These are phyloP conservation scores for Aspergillus awamori DNA, from an alignment of 2,329 filamentous ascomycete species.

Conservation along the genomic window DNA sequence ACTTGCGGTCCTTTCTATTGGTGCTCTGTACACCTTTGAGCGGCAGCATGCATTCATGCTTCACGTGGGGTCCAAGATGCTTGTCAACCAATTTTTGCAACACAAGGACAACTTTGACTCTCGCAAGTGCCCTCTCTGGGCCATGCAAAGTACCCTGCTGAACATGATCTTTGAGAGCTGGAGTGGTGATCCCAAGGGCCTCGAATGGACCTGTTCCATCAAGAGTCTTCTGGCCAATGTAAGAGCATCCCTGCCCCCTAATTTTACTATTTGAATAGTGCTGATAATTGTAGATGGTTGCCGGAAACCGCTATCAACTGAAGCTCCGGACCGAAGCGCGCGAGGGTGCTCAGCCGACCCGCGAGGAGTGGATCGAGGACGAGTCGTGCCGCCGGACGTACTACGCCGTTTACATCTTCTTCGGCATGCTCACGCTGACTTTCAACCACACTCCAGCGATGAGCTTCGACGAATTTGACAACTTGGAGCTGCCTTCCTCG, in stretches of 20 bases:
- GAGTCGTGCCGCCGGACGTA: conserved; percentile 96
- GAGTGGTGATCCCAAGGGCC: conserved; percentile 95
- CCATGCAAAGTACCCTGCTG: conserved; percentile 93
- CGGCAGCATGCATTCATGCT: conserved; percentile 96
- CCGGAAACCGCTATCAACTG: conserved; percentile 92
- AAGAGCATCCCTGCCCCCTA: background rate
- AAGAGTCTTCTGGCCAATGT: conserved; percentile 91
- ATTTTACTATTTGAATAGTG: background rate
- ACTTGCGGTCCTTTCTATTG: conserved; percentile 89
- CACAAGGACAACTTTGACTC: conserved; percentile 99
- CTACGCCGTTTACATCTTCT: conserved; percentile 99
- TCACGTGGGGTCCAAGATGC: conserved; percentile 94
- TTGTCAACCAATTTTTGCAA: conserved; percentile 95
- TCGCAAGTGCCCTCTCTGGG: conserved; percentile 94
- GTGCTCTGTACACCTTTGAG: conserved; percentile 94
- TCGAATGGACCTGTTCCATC: conserved; percentile 99
- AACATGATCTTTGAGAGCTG: conserved; percentile 99
- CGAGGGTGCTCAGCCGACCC: conserved; percentile 72
- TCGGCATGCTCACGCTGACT: conserved; percentile 88
- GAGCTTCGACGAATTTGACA: conserved; percentile 97
- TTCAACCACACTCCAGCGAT: conserved; percentile 99
- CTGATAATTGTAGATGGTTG: conserved; percentile 70
- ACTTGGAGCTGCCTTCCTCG: conserved; percentile 86
- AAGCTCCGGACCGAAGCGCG: conserved; percentile 91
- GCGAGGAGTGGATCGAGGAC: conserved; percentile 93